Base-by-base conservation (phyloP, 2,329 filamentous ascomycete genomes). In the Stagonosporopsis cucurbitacearum region DNA sequence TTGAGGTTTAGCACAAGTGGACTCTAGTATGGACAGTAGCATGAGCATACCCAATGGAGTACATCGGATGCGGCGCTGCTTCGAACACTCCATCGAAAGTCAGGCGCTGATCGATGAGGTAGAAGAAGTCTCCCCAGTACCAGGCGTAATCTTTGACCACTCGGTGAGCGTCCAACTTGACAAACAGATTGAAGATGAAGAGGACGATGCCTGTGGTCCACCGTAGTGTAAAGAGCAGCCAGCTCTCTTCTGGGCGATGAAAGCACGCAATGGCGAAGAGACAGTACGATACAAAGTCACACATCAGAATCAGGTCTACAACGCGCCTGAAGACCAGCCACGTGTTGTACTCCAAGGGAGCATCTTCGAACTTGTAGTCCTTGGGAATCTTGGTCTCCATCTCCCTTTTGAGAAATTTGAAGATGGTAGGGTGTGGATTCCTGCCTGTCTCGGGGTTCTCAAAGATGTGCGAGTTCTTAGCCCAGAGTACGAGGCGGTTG, bases 101-200 rank as follows among this genome's bases (percentile, higher is more conserved):
- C 74, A 99, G 82, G 72, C 96, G 92, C 79, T 98, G 93, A 77
- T 99, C 95, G 75, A 99, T 91, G 71, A 99, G 88, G 78, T 92
- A 99, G 82, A 98, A 99, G 79, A 98, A 98, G 77, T 99, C 95
- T 59, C 95, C 95, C 95, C 95, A 99, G 78, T 98, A 99, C 95
- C 95, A 99, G 25, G 95, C 95, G 79, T 93, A 99, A 78, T 99
- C 95, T 78, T 98, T 98, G 72, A 99, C 95, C 45, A 99, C 95
- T 58, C 95, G 86, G 77, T 99, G 95, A 19, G 95, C 95, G 77
- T 99, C 95, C 59, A 99, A 83, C 79, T 99, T 99, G 62, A 99
- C 95, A 93, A 95, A 98, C 20, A 98, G 83, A 75, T 98, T 99
- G 84, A 99, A 98, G 54, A 90, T 83, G 60, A 99, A 88, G 23